These are phyloP conservation scores for Fraxinus nigra DNA, from an alignment of 305 asterid species.

Conservation along the genomic window DNA sequence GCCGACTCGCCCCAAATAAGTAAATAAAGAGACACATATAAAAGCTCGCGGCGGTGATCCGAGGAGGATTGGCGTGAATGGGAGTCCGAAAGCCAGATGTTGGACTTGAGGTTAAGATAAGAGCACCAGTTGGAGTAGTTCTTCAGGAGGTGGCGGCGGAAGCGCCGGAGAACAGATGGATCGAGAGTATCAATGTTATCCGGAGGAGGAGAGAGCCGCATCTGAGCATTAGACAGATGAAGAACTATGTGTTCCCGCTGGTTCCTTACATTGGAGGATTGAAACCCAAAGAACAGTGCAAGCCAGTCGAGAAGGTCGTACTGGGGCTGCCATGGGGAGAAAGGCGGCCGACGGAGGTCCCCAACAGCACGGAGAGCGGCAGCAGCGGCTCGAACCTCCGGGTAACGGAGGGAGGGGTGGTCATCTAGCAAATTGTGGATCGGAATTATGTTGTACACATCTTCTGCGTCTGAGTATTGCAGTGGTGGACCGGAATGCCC, in stretches of 20 bases:
- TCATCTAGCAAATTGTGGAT: slow-evolving; percentile 44
- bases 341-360: slow-evolving; percentile 44
- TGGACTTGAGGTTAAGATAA: slow-evolving; percentile 37
- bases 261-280: slow-evolving; percentile 39
- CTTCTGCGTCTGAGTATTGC: slow-evolving; percentile 2
- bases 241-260: slow-evolving; percentile 49
- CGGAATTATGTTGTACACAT: slow-evolving; percentile 44
- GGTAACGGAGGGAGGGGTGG: slow-evolving; percentile 52
- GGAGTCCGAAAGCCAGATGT: slow-evolving; percentile 39
- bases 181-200: slow-evolving; percentile 20
- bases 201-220: slow-evolving; percentile 6
- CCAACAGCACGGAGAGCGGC: slow-evolving; percentile 38
- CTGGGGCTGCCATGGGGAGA: slow-evolving; percentile 33
- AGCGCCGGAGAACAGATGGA: slow-evolving; percentile 39
- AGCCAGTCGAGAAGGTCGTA: slow-evolving; percentile 50
- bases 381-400: slow-evolving; percentile 51
- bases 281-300: slow-evolving; percentile 42
- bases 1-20: slow-evolving; percentile 57
- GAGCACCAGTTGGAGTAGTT: slow-evolving; percentile 47
- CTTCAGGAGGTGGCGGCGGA: slow-evolving; percentile 37
- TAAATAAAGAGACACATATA: slow-evolving; percentile 40
- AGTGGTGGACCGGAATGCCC: slow-evolving; percentile 23
- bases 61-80: slow-evolving; percentile 18
- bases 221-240: slow-evolving; percentile 28
- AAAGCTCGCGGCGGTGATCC: slow-evolving; percentile 46